Conservation (phyloP, 345 rosid species). For the Aquilaria sinensis region DNA sequence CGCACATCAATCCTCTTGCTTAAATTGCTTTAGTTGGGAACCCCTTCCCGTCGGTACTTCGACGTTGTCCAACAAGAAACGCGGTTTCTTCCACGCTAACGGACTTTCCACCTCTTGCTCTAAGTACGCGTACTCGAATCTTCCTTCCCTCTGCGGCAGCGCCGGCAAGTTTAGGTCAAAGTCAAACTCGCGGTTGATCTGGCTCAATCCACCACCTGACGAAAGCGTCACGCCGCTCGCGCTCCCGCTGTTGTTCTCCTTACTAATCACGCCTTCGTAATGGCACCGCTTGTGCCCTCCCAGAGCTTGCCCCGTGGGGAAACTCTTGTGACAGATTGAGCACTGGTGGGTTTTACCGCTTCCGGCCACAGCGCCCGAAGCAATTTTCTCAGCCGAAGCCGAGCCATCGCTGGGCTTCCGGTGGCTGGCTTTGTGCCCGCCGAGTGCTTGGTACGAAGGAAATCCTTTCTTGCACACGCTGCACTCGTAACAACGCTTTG, state of each 20-base stretch:
- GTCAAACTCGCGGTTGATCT: constrained; percentile 46
- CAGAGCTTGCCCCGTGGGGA: constrained; percentile 88
- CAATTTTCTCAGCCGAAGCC: constrained; percentile 14
- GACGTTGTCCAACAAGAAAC: constrained; percentile 22
- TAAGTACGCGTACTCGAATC: constrained; percentile 8
- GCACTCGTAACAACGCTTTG: constrained; percentile 55
- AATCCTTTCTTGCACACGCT: constrained; percentile 73
- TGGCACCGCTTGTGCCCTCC: constrained; percentile 99
- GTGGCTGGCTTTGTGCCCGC: constrained; percentile 98
- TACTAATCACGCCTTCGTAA: constrained; percentile 62
- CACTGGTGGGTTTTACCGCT: constrained; percentile 76
- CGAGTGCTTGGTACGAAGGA: constrained; percentile 86
- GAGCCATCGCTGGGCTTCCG: constrained; percentile 36
- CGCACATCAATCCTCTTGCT: background rate
- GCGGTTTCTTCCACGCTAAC: constrained; percentile 40
- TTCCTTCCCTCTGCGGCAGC: constrained; percentile 36
- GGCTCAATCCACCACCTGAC: constrained; percentile 27
- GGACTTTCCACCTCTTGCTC: constrained; percentile 59
- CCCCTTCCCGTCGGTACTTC: no score
- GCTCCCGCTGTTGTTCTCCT: constrained; percentile 18
- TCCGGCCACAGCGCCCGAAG: constrained; percentile 10
- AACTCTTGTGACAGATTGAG: constrained; percentile 81
- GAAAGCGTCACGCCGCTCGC: constrained; percentile 42
- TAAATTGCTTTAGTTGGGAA: no score
- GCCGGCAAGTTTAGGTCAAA: constrained; percentile 85